Evolutionary conservation across 2,329 filamentous ascomycete species (phyloP).

Genomic region (Nigrospora sphaerica): DNA sequence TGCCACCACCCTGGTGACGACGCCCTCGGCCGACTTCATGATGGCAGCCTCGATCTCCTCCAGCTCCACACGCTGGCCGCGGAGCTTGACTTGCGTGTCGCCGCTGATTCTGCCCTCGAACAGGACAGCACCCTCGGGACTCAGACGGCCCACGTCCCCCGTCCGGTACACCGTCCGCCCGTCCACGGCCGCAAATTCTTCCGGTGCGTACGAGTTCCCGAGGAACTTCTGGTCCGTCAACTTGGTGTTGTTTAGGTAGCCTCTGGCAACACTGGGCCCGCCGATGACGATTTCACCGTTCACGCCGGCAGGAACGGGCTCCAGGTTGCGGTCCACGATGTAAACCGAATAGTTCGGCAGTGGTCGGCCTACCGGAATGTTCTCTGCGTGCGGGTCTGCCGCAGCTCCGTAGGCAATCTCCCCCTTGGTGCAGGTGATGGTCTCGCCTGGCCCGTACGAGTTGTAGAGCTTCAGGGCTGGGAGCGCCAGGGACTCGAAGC

Average conservation of each 20-base stretch:
- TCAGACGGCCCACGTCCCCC: slow-evolving; percentile 15
- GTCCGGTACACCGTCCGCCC: slow-evolving; percentile 5
- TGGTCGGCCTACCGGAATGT: background rate
- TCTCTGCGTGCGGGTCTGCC: background rate
- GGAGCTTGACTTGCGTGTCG: slow-evolving; percentile 30
- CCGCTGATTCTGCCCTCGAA: slow-evolving; percentile 26
- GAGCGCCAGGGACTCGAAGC: background rate
- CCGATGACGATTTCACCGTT: slow-evolving; percentile 6
- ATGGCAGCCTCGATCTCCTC: slow-evolving; percentile 27
- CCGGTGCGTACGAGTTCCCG: slow-evolving; percentile 4
- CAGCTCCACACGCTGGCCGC: slow-evolving; percentile 33
- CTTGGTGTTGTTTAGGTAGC: slow-evolving; percentile 21
- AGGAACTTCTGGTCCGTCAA: slow-evolving; percentile 14
- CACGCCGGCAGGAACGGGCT: slow-evolving; percentile 3
- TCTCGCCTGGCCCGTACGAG: background rate
- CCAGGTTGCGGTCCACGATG: slow-evolving; percentile 2
- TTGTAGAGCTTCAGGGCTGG: background rate
- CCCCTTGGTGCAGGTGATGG: background rate
- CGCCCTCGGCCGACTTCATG: background rate
- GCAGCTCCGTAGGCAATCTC: background rate
- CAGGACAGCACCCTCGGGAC: slow-evolving; percentile 19
- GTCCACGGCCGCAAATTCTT: slow-evolving; percentile 3
- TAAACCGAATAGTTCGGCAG: slow-evolving; percentile 2
- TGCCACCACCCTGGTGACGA: background rate
- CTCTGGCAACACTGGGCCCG: slow-evolving; percentile 8